Conservation (phyloP, 495 filamentous ascomycete species). For the Trichocladium uniseriatum region DNA sequence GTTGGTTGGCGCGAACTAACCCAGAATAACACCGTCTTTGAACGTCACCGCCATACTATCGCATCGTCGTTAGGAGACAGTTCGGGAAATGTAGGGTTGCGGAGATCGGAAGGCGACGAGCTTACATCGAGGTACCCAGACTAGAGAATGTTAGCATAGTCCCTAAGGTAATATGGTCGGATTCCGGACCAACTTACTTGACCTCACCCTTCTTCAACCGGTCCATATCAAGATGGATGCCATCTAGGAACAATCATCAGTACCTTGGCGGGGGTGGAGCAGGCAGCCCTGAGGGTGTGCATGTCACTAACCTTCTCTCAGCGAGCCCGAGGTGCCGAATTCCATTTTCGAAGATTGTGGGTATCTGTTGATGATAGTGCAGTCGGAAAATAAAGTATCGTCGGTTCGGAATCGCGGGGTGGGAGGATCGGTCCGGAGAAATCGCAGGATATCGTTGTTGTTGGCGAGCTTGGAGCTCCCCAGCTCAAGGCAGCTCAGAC, state of each 20-base stretch:
- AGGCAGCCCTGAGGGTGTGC: slow-evolving; percentile 14
- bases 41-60: slow-evolving; percentile 87
- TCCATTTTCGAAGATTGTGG: slow-evolving; percentile 36
- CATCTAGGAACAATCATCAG: slow-evolving; percentile 54
- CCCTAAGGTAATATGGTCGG: background rate
- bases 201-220: slow-evolving; percentile 47
- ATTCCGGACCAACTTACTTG: slow-evolving; percentile 54
- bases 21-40: slow-evolving; percentile 91
- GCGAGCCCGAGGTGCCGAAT: slow-evolving; percentile 55
- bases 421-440: background rate
- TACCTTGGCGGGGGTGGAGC: slow-evolving; percentile 4
- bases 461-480: slow-evolving; percentile 23
- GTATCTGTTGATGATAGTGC: slow-evolving; percentile 4
- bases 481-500: slow-evolving; percentile 43
- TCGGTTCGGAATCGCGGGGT: no score
- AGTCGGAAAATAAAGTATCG: background rate
- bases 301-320: slow-evolving; percentile 56
- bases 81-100: slow-evolving; percentile 4
- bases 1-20: slow-evolving; percentile 27
- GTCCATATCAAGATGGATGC: slow-evolving; percentile 97
- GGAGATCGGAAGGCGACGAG: slow-evolving; percentile 11
- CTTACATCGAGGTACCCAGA: slow-evolving; percentile 96
- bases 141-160: slow-evolving; percentile 36
- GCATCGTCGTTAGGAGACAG: slow-evolving; percentile 13
- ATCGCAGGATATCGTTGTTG: slow-evolving; percentile 12